Conservation (phyloP, 2,329 filamentous ascomycete genomes). For the Trichophyton equinum region DNA sequence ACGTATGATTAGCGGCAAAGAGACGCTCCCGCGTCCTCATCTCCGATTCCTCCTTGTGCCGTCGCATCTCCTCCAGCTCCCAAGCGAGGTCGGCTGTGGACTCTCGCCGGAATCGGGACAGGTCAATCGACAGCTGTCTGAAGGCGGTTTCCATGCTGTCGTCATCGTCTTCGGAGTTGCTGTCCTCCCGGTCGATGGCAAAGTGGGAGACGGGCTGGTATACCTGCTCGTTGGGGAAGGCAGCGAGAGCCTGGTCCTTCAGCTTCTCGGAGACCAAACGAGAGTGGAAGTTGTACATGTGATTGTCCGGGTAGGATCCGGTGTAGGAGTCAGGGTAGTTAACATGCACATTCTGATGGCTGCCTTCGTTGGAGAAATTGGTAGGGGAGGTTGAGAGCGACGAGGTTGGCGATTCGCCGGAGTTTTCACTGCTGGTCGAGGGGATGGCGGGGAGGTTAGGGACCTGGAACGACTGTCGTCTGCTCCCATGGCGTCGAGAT, state of each 20-base stretch:
- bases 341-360: conserved; percentile 5
- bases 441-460: conserved; percentile 50
- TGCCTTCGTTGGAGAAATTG: conserved; percentile 13
- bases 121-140: conserved; percentile 19
- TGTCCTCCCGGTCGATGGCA: conserved; percentile 29
- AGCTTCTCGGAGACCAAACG: conserved; percentile 70
- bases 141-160: conserved; percentile 18
- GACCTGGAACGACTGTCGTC: conserved; percentile 47
- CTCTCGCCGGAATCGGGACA: conserved; percentile 28
- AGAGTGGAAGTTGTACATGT: conserved; percentile 51
- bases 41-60: conserved; percentile 56
- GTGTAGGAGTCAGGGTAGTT: conserved; percentile 50
- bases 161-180: conserved; percentile 21
- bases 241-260: conserved; percentile 47
- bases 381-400: conserved; percentile 18
- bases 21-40: conserved; percentile 24
- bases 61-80: conserved; percentile 70
- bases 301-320: conserved; percentile 50
- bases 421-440: conserved; percentile 45
- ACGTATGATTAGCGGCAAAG: conserved; percentile 12
- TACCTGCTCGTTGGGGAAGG: conserved; percentile 38
- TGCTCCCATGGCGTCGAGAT: conserved; percentile 23
- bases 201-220: conserved; percentile 38
- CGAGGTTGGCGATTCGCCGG: conserved; percentile 17
- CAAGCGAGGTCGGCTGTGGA: conserved; percentile 44